Evolutionary conservation across 768 basidiomycete species (phyloP), one percentile per base, ranked within the genome.

Genomic region (Cyathus striatus): DNA sequence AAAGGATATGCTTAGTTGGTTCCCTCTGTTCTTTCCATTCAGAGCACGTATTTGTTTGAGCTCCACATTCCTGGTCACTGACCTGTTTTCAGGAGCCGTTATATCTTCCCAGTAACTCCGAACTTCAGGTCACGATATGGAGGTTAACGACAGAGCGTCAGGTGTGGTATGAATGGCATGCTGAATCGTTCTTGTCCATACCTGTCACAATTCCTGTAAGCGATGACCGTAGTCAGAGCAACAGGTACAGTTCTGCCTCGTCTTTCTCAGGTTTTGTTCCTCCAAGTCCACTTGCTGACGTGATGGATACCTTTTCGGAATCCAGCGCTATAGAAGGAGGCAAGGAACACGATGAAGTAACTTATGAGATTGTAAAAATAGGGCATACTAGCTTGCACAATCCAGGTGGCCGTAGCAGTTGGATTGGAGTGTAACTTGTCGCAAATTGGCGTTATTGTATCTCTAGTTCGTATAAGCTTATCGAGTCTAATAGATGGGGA

Each of bases 141-240:
- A 83, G 96, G 20, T 65, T 96, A 49, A 95, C 92, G 2, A 89
- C 88, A 61, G 77, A 84, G 43, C 79, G 81, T 14, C 85, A 87
- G 52, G 89, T 99, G 12, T 99, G 96, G 96, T 98, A 98, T 63
- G 96, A 98, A 64, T 99, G 96, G 96, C 84, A 87, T 56, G 93
- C 92, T 0, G 94, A 97, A 56, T 84, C 91, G 14, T 98, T 90
- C 68, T 69, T 98, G 41, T 79, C 87, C 4, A 69, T 84, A 14
- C 70, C 76, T 24, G 61, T 61, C 30, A 55, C 58, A 25, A 43
- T 62, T 18, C 56, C 61, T 4, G 45, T 60, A 13, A 58, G 59
- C 24, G 60, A 57, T 47, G 62, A 68, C 7, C 39, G 42, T 16
- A 30, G 21, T 27, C 24, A 23, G 23, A 33, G 9, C 21, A n/a